Conservation (phyloP, 1,284 basidiomycete genomes). For the Ceratobasidium sp. region DNA sequence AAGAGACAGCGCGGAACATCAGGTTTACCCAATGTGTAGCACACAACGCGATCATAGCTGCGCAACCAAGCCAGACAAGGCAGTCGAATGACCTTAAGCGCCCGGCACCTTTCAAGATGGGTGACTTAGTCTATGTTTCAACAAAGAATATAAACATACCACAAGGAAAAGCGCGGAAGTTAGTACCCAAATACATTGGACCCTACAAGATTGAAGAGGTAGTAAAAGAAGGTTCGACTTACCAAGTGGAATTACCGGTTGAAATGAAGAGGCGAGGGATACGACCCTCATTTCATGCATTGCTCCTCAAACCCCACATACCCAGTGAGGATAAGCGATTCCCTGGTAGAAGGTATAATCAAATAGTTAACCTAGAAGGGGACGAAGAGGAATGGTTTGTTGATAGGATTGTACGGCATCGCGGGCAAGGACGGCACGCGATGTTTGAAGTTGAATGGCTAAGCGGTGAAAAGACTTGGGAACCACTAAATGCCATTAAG, state of each 20-base stretch:
- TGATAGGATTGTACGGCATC: constrained; percentile 46
- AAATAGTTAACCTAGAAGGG: neutral
- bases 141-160: constrained; percentile 52
- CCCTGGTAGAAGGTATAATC: neutral
- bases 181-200: constrained; percentile 53
- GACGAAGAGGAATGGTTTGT: neutral
- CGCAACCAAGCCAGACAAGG: constrained; percentile 49
- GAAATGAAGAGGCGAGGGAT: neutral
- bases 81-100: constrained; percentile 50
- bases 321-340: neutral
- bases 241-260: constrained; percentile 51
- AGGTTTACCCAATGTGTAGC: constrained; percentile 50
- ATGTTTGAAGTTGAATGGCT: constrained; percentile 55
- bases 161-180: constrained; percentile 50
- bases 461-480: constrained; percentile 54
- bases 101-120: constrained; percentile 4
- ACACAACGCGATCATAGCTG: constrained; percentile 53
- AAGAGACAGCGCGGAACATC: constrained; percentile 48
- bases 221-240: constrained; percentile 48
- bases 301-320: neutral
- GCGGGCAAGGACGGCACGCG: constrained; percentile 47
- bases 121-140: constrained; percentile 51
- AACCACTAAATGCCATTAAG: neutral
- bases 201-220: constrained; percentile 51
- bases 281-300: neutral